These are phyloP conservation scores for Solanum neorickii DNA, from an alignment of 257 asterid genomes.

Conservation along the genomic window DNA sequence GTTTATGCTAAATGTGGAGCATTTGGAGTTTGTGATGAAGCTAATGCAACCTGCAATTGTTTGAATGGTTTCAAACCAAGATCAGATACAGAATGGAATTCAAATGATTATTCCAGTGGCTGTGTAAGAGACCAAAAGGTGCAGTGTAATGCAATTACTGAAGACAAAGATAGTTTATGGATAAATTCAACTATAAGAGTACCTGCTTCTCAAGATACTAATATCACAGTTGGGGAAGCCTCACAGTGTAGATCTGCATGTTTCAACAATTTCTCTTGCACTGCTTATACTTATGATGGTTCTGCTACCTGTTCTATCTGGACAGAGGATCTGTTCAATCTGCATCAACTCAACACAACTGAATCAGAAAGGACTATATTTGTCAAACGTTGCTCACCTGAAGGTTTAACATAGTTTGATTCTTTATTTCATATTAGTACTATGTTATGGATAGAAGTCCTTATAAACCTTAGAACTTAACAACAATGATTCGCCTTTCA, in stretches of 20 bases:
- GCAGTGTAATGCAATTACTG: background rate
- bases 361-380: background rate
- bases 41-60: background rate
- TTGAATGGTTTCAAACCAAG: background rate
- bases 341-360: background rate
- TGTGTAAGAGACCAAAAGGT: background rate
- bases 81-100: background rate
- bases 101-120: background rate
- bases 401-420: background rate
- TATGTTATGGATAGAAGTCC: background rate
- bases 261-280: background rate
- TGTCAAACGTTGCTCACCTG: background rate
- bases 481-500: background rate
- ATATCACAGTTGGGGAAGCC: background rate
- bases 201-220: background rate
- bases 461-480: background rate
- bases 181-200: accelerated
- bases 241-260: background rate
- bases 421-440: too few species aligned
- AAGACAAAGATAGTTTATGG: background rate
- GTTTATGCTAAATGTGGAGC: background rate
- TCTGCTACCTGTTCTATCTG: background rate
- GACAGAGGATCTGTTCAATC: background rate
- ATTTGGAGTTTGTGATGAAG: background rate
- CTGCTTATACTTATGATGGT: background rate